phyloP scores from a whole-genome alignment of 805 yeast species.

The Starmerella ratchasimensis region DNA sequence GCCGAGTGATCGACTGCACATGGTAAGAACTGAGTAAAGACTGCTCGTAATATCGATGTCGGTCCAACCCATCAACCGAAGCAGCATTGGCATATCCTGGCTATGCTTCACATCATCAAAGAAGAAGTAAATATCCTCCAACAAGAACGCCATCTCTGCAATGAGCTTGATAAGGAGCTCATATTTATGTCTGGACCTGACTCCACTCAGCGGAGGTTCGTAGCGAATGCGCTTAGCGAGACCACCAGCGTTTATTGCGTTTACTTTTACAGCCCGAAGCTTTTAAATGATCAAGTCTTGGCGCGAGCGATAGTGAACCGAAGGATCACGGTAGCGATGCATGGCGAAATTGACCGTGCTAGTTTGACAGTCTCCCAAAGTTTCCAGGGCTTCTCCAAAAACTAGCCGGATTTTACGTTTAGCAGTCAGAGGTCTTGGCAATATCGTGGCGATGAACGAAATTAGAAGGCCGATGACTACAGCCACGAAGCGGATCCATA shows the following conservation, averaged over 20 bases:
- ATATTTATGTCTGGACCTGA: conserved; percentile 25
- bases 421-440: conserved; percentile 26
- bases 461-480: conserved; percentile 22
- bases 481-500: conserved; percentile 25
- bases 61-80: conserved; percentile 22
- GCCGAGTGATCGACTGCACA: conserved; percentile 21
- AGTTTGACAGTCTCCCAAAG: conserved; percentile 22
- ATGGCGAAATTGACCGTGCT: conserved; percentile 21
- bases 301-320: conserved; percentile 16
- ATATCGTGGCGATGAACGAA: conserved; percentile 22
- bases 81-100: conserved; percentile 11
- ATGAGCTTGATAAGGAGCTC: conserved; percentile 17
- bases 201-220: conserved; percentile 26
- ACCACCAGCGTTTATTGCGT: conserved; percentile 4
- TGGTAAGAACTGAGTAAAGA: conserved; percentile 21
- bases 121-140: conserved; percentile 15
- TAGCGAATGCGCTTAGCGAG: conserved; percentile 13
- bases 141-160: conserved; percentile 19
- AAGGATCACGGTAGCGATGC: conserved; percentile 17
- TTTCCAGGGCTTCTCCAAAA: conserved; percentile 16
- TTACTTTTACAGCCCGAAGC: conserved; percentile 11
- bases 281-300: conserved; percentile 14
- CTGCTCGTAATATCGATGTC: conserved; percentile 20
- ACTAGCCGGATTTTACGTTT: conserved; percentile 20
- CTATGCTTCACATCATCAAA: conserved; percentile 21